Conservation (phyloP, 495 filamentous ascomycete genomes). For the Neurospora sp. region DNA sequence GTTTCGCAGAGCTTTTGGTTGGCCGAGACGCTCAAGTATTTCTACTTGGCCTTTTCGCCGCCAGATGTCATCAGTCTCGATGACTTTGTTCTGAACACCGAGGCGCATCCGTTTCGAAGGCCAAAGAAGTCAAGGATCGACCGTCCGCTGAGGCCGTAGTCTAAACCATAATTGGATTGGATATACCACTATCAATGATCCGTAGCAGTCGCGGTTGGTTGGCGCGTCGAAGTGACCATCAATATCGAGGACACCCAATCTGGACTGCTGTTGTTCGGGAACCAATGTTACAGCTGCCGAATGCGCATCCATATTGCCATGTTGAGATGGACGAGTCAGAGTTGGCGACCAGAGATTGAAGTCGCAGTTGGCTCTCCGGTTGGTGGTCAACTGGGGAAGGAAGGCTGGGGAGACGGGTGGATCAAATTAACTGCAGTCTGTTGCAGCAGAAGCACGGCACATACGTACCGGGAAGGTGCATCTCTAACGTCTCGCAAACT, state of each 20-base stretch:
- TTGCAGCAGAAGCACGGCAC: neutral
- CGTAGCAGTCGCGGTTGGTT: neutral
- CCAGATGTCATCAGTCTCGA: slow-evolving; percentile 59
- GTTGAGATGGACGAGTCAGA: neutral
- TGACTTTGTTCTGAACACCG: slow-evolving; percentile 60
- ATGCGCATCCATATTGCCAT: neutral
- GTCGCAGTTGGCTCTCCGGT: neutral
- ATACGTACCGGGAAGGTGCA: neutral
- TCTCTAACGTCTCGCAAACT: neutral
- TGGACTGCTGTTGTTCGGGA: neutral
- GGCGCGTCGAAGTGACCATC: neutral
- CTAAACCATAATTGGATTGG: no score
- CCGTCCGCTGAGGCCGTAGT: neutral
- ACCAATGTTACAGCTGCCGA: neutral
- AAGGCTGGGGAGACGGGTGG: neutral
- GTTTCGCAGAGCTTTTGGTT: slow-evolving; percentile 53
- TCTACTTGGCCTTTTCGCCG: slow-evolving; percentile 65
- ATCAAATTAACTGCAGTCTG: neutral
- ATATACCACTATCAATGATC: neutral
- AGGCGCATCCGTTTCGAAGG: slow-evolving; percentile 40
- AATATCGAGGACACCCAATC: neutral
- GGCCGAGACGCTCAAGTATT: slow-evolving; percentile 54
- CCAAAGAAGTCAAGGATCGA: slow-evolving; percentile 5
- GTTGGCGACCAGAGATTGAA: neutral
- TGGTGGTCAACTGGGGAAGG: neutral